Conservation (phyloP, 2,329 filamentous ascomycete genomes). For the Phyllosticta ampelicida region DNA sequence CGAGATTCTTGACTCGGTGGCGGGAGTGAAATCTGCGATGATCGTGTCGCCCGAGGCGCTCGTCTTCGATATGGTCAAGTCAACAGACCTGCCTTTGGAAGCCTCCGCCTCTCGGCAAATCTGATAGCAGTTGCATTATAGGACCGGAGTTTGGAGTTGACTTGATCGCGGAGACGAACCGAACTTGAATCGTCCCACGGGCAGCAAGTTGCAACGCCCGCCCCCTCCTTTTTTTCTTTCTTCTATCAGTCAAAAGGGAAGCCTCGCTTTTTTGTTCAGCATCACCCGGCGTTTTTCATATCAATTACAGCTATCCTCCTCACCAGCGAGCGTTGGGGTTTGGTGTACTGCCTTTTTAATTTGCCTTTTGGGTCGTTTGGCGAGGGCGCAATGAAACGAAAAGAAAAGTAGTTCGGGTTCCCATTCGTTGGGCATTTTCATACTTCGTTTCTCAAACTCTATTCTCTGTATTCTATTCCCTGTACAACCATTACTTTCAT, state of each 20-base stretch:
- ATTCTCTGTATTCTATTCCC: not conserved
- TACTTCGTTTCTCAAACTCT: not conserved
- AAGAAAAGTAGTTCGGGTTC: not conserved
- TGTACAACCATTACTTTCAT: not conserved
- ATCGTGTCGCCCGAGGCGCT: not conserved
- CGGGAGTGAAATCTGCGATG: not conserved
- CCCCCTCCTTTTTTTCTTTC: not conserved
- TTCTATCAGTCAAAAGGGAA: not conserved
- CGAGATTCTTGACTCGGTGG: not conserved
- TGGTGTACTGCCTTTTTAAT: too few relatives aligned
- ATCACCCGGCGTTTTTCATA: not conserved
- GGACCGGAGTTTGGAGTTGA: too few relatives aligned
- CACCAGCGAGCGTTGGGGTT: too few relatives aligned
- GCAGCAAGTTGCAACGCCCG: too few relatives aligned
- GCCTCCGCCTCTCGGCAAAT: too few relatives aligned
- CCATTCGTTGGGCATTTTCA: not conserved
- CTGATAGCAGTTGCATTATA: too few relatives aligned
- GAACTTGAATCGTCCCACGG: too few relatives aligned
- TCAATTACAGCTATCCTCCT: not conserved
- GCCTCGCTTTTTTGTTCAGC: not conserved
- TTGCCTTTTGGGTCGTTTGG: not conserved
- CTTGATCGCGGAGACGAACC: too few relatives aligned
- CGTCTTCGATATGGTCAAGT: not conserved
- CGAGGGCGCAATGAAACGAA: not conserved
- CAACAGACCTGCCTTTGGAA: too few relatives aligned